Evolutionary conservation across 495 filamentous ascomycete species (phyloP).

Genomic region (Jackrogersella multiformis): DNA sequence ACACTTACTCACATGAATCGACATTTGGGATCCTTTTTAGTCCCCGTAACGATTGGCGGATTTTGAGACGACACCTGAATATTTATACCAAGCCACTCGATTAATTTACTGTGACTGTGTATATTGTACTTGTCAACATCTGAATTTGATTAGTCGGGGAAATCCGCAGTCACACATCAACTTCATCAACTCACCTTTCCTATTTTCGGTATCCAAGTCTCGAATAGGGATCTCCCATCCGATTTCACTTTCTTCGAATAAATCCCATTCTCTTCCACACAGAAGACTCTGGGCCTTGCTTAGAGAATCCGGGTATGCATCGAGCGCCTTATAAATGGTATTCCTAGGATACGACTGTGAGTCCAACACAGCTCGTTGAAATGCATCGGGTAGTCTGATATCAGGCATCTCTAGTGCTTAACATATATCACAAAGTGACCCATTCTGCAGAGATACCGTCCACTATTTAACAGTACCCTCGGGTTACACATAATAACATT

Average conservation of each 20-base stretch:
- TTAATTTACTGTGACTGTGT: not conserved
- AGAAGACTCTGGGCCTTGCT: not conserved
- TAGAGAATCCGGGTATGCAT: slow-evolving; percentile 6
- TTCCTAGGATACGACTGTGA: slow-evolving; percentile 14
- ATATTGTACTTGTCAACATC: slow-evolving; percentile 17
- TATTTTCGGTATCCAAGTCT: slow-evolving; percentile 10
- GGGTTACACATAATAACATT: slow-evolving; percentile 2
- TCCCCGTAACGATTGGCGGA: not conserved
- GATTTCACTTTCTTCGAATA: slow-evolving; percentile 5
- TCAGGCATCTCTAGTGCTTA: not conserved
- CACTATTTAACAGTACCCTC: not conserved
- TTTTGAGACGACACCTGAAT: not conserved
- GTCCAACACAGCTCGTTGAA: not conserved
- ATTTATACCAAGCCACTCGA: slow-evolving; percentile 7
- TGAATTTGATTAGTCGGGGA: not conserved
- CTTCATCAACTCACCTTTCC: not conserved
- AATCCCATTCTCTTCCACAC: slow-evolving; percentile 1
- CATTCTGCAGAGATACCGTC: not conserved
- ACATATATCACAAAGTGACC: not conserved
- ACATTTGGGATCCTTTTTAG: slow-evolving; percentile 12
- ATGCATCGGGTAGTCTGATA: not conserved
- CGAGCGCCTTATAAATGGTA: slow-evolving; percentile 7
- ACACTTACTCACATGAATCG: slow-evolving; percentile 14
- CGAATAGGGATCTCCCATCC: slow-evolving; percentile 17
- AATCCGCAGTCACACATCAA: not conserved